Evolutionary conservation across 179 eudicot genomes (phyloP), one percentile per base, ranked within the genome.

Genomic region (Heliamphora pulchella): DNA sequence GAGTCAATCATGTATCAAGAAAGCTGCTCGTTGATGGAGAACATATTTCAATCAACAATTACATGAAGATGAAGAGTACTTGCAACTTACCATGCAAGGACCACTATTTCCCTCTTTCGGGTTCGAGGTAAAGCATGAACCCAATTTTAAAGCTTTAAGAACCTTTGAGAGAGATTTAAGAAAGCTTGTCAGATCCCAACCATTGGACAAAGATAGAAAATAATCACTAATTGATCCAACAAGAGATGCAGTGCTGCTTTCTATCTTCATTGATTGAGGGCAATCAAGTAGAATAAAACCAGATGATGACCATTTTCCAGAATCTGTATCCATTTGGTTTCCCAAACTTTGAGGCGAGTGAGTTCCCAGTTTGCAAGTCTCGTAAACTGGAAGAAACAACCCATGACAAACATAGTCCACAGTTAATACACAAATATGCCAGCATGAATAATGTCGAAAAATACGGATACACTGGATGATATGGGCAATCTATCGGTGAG

Each of bases 211-310:
- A 75, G 94, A 91, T 77, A 82, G 93, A 83, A 92, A 92, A 83
- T 86, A 96, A 83, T 96, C 99, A 85, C 99, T 94, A 74, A 96
- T 84, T 66, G 97, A 92, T 76, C 98, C 97, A 85, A 91, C 88
- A 67, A 89, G 86, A 78, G 98, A 94, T 81, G 96, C 90, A 61
- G 77, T 83, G 82, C 82, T 88, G 76, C 89, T 88, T 80, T 94
- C 99, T 64, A 86, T 88, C 89, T 94, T 96, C 89, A 88, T 87
- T 80, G 96, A 86, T 81, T 83, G 97, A 79, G 96, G 98, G 80
- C 94, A 85, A 77, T 96, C 99, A 76, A 96, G 89, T 70, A 92
- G 89, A 66, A 90, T 91, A 90, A 96, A 96, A 69, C 98, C 99
- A 84, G 98, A 89, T 75, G 97, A 88, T 51, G 93, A 90, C 77